Conservation (phyloP, 2,329 filamentous ascomycete species). For the Periconia sp. region DNA sequence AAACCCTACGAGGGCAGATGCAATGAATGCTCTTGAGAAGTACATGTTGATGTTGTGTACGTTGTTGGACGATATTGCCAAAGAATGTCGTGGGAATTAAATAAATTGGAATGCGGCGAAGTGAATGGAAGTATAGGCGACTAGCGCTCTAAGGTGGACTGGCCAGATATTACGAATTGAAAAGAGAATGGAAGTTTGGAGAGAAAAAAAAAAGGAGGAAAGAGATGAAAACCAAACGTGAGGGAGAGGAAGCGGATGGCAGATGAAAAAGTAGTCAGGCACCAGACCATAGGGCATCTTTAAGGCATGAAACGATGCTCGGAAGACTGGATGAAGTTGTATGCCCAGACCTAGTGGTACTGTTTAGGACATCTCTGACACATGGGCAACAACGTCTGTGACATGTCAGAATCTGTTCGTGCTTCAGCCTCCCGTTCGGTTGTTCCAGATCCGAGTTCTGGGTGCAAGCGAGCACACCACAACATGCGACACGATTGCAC, state of each 20-base stretch:
- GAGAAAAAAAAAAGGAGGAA: slow-evolving; percentile 27
- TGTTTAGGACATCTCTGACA: slow-evolving; percentile 33
- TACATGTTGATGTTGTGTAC: slow-evolving; percentile 29
- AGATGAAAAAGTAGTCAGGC: slow-evolving; percentile 36
- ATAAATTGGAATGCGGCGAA: slow-evolving; percentile 21
- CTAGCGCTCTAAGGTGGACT: slow-evolving; percentile 45
- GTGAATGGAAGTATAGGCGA: slow-evolving; percentile 32
- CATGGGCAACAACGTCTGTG: slow-evolving; percentile 32
- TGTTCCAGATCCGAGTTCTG: slow-evolving; percentile 21
- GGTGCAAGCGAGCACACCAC: slow-evolving; percentile 10
- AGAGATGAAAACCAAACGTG: slow-evolving; percentile 36
- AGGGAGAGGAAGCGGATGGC: slow-evolving; percentile 31
- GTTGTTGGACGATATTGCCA: slow-evolving; percentile 7
- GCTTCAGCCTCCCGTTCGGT: slow-evolving; percentile 38
- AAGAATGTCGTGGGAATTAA: slow-evolving; percentile 28
- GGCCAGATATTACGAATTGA: slow-evolving; percentile 41
- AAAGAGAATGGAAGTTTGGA: slow-evolving; percentile 20
- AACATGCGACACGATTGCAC: background rate
- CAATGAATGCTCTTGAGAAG: slow-evolving; percentile 36
- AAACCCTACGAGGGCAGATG: slow-evolving; percentile 34
- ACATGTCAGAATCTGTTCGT: slow-evolving; percentile 39
- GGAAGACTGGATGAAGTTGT: slow-evolving; percentile 27
- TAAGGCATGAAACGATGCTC: slow-evolving; percentile 40
- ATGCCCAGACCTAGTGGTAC: slow-evolving; percentile 27
- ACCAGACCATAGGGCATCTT: slow-evolving; percentile 33